Base-by-base conservation (phyloP, 1,284 basidiomycete genomes). In the Earliella scabrosa region DNA sequence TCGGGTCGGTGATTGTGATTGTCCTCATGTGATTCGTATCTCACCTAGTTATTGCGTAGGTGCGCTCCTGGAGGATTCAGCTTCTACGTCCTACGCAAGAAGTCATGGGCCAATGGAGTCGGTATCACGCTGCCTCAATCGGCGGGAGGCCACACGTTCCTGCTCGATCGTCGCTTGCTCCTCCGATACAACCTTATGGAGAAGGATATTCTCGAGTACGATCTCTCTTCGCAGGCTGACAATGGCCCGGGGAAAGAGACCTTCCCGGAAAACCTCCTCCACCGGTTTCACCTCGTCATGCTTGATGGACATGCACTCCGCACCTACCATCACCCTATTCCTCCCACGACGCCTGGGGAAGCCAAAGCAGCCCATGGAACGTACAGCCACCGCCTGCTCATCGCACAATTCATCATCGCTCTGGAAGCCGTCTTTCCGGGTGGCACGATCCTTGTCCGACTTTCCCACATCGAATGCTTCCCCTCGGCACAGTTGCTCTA, bases 41-140 rank as follows among this genome's bases (percentile, higher is more conserved):
- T 41, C 16, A 18, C 20, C 21, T 10, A 39, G 24, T 4, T 9
- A n/a, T 14, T 20, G 20, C n/a, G 2, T 40, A 75, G 72, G 29
- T 74, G 72, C 46, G 70, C 70, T 21, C 72, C 70, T 0, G 71
- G 73, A 18, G 71, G 73, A 0, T 74, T 74, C 50, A 67, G 69
- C 13, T 68, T 67, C 1, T 71, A 72, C 54, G 61, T 73, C 45
- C 63, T 74, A 5, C 48, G 45, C 4, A 66, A 66, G 47, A 69
- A 72, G 50, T 51, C 59, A 0, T n/a, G 47, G 9, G 67, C 71
- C 9, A 45, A 45, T 1, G 73, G 73, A 0, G 58, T 68, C 2
- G 73, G 73, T 4, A 66, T 75, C 8, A 67, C 69, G 7, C 60
- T 72, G 1, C 53, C 64, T 0, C 53, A 57, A 2, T 58, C 60